Conservation (phyloP, 2,329 filamentous ascomycete species). For the Fusarium sp. region DNA sequence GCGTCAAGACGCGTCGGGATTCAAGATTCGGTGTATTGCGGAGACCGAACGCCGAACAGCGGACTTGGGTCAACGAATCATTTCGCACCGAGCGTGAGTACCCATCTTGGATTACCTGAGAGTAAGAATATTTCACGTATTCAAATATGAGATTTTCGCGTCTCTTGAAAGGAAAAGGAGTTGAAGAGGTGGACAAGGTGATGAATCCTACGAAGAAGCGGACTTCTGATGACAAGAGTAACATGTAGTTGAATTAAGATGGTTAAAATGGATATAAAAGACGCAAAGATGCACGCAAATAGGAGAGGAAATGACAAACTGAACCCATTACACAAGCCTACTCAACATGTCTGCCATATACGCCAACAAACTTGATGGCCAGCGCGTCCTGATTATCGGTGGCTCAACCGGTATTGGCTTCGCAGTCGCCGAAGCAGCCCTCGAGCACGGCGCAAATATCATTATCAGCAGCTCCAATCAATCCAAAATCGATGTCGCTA, state of each 20-base stretch:
- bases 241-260: not conserved
- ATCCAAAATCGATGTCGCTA: not conserved
- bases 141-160: fast-evolving
- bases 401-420: not conserved
- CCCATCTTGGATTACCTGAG: too few relatives aligned
- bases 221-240: not conserved
- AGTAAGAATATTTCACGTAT: too few relatives aligned
- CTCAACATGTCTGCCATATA: not conserved
- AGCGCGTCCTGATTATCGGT: not conserved
- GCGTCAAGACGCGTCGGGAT: not conserved
- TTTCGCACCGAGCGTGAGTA: not conserved
- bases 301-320: not conserved
- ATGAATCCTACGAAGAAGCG: not conserved
- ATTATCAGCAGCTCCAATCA: not conserved
- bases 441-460: not conserved
- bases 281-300: fast-evolving
- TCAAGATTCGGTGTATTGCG: not conserved
- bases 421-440: not conserved
- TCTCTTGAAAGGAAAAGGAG: not conserved
- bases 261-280: not conserved
- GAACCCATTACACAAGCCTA: fast-evolving
- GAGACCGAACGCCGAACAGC: not conserved
- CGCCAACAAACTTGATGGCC: not conserved
- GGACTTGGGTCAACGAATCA: not conserved
- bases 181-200: too few relatives aligned